Conservation (phyloP, 768 basidiomycete species). For the Nidularia pulvinata region DNA sequence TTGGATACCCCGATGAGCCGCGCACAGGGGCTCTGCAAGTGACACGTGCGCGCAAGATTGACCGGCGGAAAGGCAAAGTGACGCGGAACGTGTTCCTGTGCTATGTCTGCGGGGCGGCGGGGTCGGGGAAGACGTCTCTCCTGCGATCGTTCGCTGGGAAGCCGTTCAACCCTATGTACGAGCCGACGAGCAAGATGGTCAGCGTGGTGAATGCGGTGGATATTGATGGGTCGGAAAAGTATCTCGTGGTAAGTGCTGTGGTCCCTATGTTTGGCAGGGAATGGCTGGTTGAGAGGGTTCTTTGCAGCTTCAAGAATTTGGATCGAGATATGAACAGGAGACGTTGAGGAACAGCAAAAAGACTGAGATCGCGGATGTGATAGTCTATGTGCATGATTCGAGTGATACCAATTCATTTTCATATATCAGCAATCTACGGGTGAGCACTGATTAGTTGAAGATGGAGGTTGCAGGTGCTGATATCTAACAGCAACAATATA, state of each 20-base stretch:
- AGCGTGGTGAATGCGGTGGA: constrained; percentile 96
- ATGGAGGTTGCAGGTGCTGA: constrained; percentile 9
- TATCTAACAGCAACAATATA: constrained; percentile 88
- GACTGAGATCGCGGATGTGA: constrained; percentile 90
- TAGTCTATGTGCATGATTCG: constrained; percentile 96
- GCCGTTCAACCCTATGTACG: constrained; percentile 70
- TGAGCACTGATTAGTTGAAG: constrained; percentile 25
- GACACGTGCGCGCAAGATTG: constrained; percentile 81
- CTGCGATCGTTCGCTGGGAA: constrained; percentile 87
- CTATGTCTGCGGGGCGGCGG: constrained; percentile 94
- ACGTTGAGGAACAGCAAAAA: constrained; percentile 88
- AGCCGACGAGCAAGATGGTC: constrained; percentile 88
- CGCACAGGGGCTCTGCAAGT: constrained; percentile 86
- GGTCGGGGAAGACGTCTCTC: constrained; percentile 92
- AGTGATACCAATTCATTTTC: constrained; percentile 99
- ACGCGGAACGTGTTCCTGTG: constrained; percentile 91
- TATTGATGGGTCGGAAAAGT: constrained; percentile 93
- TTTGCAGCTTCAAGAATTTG: constrained; percentile 91
- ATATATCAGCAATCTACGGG: constrained; percentile 95
- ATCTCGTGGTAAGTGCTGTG: constrained; percentile 77
- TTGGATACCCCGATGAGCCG: constrained; percentile 83
- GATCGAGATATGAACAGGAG: constrained; percentile 93
- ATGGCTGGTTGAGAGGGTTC: neutral
- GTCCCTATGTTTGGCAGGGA: neutral
- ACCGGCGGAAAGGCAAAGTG: constrained; percentile 86